These are phyloP conservation scores for Mitragyna speciosa DNA, from an alignment of 257 asterid genomes.

Conservation along the genomic window DNA sequence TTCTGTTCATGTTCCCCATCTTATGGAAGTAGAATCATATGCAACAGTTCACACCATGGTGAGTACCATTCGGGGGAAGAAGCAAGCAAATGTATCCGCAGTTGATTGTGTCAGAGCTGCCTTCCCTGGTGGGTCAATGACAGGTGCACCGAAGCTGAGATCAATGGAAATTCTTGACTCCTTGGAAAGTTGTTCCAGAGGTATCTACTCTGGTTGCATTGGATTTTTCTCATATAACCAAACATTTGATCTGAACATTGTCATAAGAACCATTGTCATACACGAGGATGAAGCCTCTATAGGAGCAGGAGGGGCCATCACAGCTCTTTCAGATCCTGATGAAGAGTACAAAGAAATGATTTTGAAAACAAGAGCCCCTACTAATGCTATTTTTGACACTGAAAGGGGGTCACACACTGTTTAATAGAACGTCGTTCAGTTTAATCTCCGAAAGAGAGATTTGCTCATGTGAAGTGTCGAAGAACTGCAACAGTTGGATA, in stretches of 20 bases:
- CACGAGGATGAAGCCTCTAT: slow-evolving; percentile 74
- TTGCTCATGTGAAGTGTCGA: neutral
- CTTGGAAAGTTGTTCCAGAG: slow-evolving; percentile 77
- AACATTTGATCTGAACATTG: slow-evolving; percentile 90
- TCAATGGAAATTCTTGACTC: slow-evolving; percentile 92
- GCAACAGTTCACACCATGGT: slow-evolving; percentile 98
- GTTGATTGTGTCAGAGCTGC: slow-evolving; percentile 85
- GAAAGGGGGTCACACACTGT: slow-evolving; percentile 15
- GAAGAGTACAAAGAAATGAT: slow-evolving; percentile 95
- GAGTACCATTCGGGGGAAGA: slow-evolving; percentile 78
- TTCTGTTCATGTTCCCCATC: slow-evolving; percentile 84
- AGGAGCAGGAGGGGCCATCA: slow-evolving; percentile 97
- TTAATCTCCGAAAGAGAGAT: neutral
- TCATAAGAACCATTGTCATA: slow-evolving; percentile 70
- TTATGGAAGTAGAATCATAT: slow-evolving; percentile 93
- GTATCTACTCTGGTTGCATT: slow-evolving; percentile 91
- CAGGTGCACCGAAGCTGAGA: slow-evolving; percentile 97
- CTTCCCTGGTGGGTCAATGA: slow-evolving; percentile 98
- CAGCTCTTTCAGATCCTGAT: slow-evolving; percentile 71
- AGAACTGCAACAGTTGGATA: neutral
- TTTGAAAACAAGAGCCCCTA: slow-evolving; percentile 83
- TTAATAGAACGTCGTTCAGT: neutral
- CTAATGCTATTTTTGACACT: slow-evolving; percentile 51
- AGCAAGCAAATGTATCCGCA: slow-evolving; percentile 53
- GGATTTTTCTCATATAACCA: slow-evolving; percentile 89